Conservation (phyloP, 257 asterid genomes). For the Fraxinus pennsylvanica region DNA sequence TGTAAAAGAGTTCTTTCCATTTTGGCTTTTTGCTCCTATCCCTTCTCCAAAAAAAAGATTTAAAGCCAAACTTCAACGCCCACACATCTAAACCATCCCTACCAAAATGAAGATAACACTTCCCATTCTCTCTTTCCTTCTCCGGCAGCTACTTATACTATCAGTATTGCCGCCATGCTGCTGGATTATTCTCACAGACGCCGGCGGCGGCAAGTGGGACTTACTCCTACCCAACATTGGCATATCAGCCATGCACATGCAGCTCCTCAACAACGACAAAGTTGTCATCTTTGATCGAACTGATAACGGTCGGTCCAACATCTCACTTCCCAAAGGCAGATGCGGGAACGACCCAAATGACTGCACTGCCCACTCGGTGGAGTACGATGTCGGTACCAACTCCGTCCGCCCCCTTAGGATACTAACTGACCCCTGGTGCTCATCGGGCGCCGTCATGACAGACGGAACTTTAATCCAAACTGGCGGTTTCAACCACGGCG, state of each 20-base stretch:
- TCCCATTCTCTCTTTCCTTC: conserved; percentile 23
- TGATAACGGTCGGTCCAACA: conserved; percentile 47
- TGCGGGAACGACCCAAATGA: conserved; percentile 43
- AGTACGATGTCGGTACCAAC: conserved; percentile 41
- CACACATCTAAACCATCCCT: neutral
- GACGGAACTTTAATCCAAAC: conserved; percentile 49
- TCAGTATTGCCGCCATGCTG: conserved; percentile 6
- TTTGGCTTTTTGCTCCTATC: neutral
- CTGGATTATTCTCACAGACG: conserved; percentile 16
- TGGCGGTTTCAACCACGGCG: conserved; percentile 47
- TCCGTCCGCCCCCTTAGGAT: conserved; percentile 47
- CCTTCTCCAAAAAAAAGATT: neutral
- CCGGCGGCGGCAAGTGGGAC: conserved; percentile 47
- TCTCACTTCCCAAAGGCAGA: conserved; percentile 37
- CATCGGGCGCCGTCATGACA: conserved; percentile 44
- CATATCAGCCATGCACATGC: conserved; percentile 65
- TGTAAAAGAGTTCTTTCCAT: neutral
- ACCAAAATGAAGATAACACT: neutral
- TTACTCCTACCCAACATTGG: conserved; percentile 39
- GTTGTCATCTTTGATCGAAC: conserved; percentile 58
- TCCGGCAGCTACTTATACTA: conserved; percentile 23
- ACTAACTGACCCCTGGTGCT: conserved; percentile 53
- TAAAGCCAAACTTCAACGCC: neutral
- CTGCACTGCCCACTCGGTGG: conserved; percentile 62
- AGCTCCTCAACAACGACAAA: conserved; percentile 49